Conservation (phyloP, 257 asterid genomes). For the Nicotiana obtusifolia region DNA sequence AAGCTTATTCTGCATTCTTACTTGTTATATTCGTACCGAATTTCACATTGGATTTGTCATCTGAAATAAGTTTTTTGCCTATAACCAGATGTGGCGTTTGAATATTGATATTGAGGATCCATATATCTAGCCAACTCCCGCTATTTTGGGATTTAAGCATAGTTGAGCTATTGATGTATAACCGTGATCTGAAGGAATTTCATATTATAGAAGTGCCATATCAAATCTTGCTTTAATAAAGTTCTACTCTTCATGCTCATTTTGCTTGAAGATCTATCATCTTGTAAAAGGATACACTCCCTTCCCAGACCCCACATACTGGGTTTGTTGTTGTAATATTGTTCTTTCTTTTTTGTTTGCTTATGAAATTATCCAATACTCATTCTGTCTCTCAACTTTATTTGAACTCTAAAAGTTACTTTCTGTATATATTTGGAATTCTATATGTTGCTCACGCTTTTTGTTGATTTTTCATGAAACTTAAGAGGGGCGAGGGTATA, state of each 20-base stretch:
- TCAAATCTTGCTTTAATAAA: neutral
- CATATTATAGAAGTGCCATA: neutral
- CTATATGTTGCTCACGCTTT: neutral
- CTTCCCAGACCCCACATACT: too few relatives aligned
- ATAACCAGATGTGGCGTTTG: neutral
- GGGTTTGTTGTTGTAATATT: neutral
- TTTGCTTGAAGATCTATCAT: neutral
- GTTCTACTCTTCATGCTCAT: neutral
- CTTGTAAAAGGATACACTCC: neutral
- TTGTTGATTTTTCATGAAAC: neutral
- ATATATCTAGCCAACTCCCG: neutral
- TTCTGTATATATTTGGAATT: neutral
- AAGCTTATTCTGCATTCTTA: neutral
- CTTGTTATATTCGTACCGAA: neutral
- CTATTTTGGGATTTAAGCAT: neutral
- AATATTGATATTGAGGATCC: neutral
- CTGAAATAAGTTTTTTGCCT: neutral
- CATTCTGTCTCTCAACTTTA: neutral
- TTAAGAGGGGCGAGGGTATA: constrained; percentile 17
- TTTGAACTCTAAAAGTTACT: neutral
- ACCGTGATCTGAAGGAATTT: neutral
- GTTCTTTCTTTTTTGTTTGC: neutral
- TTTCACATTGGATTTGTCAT: neutral
- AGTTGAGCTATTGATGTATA: neutral
- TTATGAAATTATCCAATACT: neutral